phyloP scores from a whole-genome alignment of 345 rosid genomes.

The Turritis glabra region DNA sequence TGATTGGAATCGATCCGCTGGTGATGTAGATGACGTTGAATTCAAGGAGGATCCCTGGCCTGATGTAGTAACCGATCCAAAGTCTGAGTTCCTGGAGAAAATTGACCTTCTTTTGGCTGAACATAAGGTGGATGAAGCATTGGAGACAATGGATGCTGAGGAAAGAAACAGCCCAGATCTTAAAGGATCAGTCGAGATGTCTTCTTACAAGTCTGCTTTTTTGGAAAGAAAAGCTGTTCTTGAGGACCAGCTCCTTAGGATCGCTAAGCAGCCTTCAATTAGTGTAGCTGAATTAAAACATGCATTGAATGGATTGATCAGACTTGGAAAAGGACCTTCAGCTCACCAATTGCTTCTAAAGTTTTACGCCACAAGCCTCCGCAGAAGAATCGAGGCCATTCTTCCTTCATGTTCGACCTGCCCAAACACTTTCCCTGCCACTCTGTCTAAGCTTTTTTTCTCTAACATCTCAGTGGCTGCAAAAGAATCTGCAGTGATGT shows the following conservation, averaged over 20 bases:
- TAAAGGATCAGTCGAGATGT: slow-evolving; percentile 55
- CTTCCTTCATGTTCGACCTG: slow-evolving; percentile 76
- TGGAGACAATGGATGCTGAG: slow-evolving; percentile 67
- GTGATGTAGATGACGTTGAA: slow-evolving; percentile 42
- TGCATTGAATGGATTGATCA: slow-evolving; percentile 61
- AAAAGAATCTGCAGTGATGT: slow-evolving; percentile 71
- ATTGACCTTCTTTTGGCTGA: slow-evolving; percentile 87
- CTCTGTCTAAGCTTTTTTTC: slow-evolving; percentile 75
- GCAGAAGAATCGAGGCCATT: slow-evolving; percentile 59
- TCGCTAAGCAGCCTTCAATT: slow-evolving; percentile 65
- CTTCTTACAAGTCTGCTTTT: slow-evolving; percentile 58
- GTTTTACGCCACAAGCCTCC: slow-evolving; percentile 55
- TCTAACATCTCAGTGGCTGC: slow-evolving; percentile 64
- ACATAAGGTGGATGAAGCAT: slow-evolving; percentile 73
- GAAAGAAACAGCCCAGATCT: slow-evolving; percentile 65
- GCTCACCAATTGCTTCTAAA: slow-evolving; percentile 80
- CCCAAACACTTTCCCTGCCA: slow-evolving; percentile 75
- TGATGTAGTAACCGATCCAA: slow-evolving; percentile 38
- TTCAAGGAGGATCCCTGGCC: slow-evolving; percentile 39
- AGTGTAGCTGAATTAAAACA: slow-evolving; percentile 55
- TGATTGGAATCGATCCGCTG: slow-evolving; percentile 57
- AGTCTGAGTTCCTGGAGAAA: slow-evolving; percentile 56
- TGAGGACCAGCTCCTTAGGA: slow-evolving; percentile 70
- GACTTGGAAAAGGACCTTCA: slow-evolving; percentile 80
- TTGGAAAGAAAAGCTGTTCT: slow-evolving; percentile 63